Evolutionary conservation across 2,329 filamentous ascomycete genomes (phyloP), one percentile per base, ranked within the genome.

Genomic region (Apiospora aurea): DNA sequence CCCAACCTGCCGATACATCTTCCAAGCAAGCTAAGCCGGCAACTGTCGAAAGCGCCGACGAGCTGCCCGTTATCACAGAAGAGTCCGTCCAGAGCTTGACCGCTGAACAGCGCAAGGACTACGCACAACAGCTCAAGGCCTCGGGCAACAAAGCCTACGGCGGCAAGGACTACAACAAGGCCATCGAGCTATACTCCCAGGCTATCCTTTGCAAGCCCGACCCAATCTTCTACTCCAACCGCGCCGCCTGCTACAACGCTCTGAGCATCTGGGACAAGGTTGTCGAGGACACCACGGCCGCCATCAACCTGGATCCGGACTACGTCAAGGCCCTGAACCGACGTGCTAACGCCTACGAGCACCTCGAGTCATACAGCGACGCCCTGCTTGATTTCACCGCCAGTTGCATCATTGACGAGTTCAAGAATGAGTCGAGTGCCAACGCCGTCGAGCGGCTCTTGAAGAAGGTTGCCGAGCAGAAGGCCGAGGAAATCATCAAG

Each of bases 281-380:
- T 72, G 93, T 99, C 74, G 96, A 97, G 79, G 96, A 99, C 81
- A 98, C 96, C 71, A 98, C 94, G 44, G 96, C 96, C 70, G 96
- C 96, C 75, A 92, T 99, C 84, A 93, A 90, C 81, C 93, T 99
- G 83, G 94, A 99, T 82, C 93, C 93, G 77, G 94, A 97, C 85
- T 99, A 99, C 82, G 92, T 99, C 83, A 98, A 99, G 88, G 96
- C 96, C 46, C 88, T 99, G 78, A 99, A 99, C 88, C 93, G 96
- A 80, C 91, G 96, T 78, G 96, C 96, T 71, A 97, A 97, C 81
- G 96, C 96, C 72, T 99, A 98, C 83, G 96, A 99, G 85, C 93
- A 98, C 82, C 90, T 96, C 64, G 92, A 92, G 78, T 93, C 92
- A 84, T 97, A 93, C 86, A 96, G 95, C 82, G 96, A 98, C 81